Base-by-base conservation (phyloP, 2,329 filamentous ascomycete species). In the Sarocladium kiliense region DNA sequence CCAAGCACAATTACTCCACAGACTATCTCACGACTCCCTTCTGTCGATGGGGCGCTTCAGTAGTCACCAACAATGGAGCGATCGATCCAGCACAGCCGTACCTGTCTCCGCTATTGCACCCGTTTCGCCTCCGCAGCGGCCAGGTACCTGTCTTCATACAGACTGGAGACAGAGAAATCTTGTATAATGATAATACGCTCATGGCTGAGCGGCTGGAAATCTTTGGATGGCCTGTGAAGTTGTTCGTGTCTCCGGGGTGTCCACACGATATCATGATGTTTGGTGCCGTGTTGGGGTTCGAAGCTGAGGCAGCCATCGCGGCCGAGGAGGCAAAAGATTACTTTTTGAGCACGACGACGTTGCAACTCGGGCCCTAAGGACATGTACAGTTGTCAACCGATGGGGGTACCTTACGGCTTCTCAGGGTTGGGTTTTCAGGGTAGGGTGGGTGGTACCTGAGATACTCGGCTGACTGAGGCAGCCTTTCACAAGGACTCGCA, bases 61-160 rank as follows among this genome's bases (percentile, higher is more conserved):
- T 57, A 2, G 41, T 60, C 4, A 57, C 58, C 1, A 57, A 55
- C 3, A 51, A 58, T 18, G 57, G 55, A 53, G 16, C 45, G 11
- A 49, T 56, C 25, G 55, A 56, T 32, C 14, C 55, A 26, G n/a
- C 18, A n/a, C 25, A 37, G 18, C 57, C 57, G 3, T 58, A 58
- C 51, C 34, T 58, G 10, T 53, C 51, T 6, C 57, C 57, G 41
- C 32, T 58, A 14, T 57, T 56, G 25, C 61, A 63, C 50, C 58
- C 61, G 14, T 60, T 61, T 57, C 9, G 16, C 25, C 26, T 55
- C 4, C 34, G 19, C 5, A 39, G 16, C 1, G 53, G 26, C 11
- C 51, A 41, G 21, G 36, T 61, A 14, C 63, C 64, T 3, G 57
- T 65, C 34, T 65, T 60, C 54, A 53, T 66, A 16, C 59, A 65